Conservation (phyloP, 140 eudicot genomes). For the Anethum foeniculum region DNA sequence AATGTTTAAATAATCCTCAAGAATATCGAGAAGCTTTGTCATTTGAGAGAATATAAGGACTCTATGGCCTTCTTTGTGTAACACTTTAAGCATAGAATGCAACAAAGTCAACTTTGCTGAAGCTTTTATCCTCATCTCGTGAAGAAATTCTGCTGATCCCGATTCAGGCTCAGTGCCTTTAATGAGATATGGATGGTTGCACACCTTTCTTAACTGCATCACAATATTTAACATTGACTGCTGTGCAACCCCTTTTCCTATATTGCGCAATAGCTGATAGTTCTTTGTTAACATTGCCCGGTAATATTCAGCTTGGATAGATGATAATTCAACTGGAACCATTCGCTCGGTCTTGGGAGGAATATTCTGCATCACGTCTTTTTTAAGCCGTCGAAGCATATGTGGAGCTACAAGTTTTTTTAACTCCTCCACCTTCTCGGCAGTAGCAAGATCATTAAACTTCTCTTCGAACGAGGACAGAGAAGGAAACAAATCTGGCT, state of each 20-base stretch:
- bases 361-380: conserved; percentile 89
- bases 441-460: conserved; percentile 81
- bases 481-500: conserved; percentile 80
- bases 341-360: conserved; percentile 95
- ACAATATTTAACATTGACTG: conserved; percentile 94
- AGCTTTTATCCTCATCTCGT: conserved; percentile 95
- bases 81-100: conserved; percentile 78
- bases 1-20: conserved; percentile 76
- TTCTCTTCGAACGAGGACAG: conserved; percentile 78
- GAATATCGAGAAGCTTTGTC: conserved; percentile 93
- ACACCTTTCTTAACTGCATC: conserved; percentile 88
- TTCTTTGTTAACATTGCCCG: conserved; percentile 97
- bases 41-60: conserved; percentile 90
- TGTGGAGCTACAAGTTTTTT: conserved; percentile 95
- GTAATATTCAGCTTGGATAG: conserved; percentile 90
- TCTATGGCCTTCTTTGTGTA: conserved; percentile 74
- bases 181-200: conserved; percentile 93
- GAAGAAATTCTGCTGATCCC: conserved; percentile 79
- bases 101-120: conserved; percentile 80
- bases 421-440: conserved; percentile 87
- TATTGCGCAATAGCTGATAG: conserved; percentile 75
- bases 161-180: conserved; percentile 92
- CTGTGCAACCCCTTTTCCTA: conserved; percentile 82
- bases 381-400: conserved; percentile 90
- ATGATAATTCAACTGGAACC: conserved; percentile 92